Conservation (phyloP, 768 basidiomycete species). For the Polyporus arcularius region DNA sequence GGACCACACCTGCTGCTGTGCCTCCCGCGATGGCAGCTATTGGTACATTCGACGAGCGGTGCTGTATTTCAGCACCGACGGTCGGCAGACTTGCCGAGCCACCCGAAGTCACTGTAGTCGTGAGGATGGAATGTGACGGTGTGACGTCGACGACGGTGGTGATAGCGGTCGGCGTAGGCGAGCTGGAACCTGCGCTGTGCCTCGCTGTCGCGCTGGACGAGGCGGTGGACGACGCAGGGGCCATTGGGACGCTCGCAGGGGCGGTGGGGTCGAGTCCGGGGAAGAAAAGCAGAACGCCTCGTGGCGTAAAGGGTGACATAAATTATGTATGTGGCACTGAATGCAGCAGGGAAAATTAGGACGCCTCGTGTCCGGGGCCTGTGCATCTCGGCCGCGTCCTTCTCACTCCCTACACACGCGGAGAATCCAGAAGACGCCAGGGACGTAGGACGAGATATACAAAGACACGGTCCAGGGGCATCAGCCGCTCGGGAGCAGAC, state of each 20-base stretch:
- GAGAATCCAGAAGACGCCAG: background rate
- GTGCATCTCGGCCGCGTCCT: conserved; percentile 11
- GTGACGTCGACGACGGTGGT: conserved; percentile 4
- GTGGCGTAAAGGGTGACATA: background rate
- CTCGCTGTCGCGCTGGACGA: background rate
- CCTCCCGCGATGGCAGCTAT: conserved; percentile 55
- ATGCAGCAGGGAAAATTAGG: background rate
- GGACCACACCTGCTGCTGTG: conserved; percentile 44
- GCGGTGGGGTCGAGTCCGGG: background rate
- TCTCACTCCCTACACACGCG: conserved; percentile 2
- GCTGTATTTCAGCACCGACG: background rate
- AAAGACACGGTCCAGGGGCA: conserved; percentile 5
- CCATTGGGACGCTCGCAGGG: background rate
- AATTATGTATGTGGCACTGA: background rate
- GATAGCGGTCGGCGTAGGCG: conserved; percentile 8
- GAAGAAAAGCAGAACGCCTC: background rate
- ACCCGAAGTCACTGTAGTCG: conserved; percentile 31
- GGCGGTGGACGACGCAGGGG: conserved; percentile 5
- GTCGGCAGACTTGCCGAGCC: conserved; percentile 11
- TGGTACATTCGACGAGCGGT: conserved; percentile 34
- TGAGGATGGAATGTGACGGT: conserved; percentile 19
- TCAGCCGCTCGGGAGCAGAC: background rate
- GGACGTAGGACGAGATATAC: background rate
- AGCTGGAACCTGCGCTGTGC: conserved; percentile 8
- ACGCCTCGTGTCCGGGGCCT: conserved; percentile 17